These are phyloP conservation scores for Gastrolobium bilobum DNA, from an alignment of 306 rosid genomes.

Conservation along the genomic window DNA sequence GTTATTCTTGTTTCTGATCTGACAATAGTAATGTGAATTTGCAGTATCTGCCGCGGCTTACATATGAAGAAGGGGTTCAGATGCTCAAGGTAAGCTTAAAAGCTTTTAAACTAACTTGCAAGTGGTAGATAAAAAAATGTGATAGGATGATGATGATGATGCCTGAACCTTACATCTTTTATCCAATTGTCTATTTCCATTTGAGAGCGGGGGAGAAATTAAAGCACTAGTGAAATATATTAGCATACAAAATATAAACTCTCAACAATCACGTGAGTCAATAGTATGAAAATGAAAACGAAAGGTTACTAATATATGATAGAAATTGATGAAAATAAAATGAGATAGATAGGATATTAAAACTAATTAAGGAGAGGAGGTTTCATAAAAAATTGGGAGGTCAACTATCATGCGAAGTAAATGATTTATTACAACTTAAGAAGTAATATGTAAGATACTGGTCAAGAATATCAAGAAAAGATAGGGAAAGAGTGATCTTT, in stretches of 20 bases:
- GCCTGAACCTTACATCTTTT: too few relatives aligned
- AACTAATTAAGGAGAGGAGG: neutral
- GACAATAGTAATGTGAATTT: slow-evolving; percentile 41
- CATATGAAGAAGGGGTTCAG: slow-evolving; percentile 92
- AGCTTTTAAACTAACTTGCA: neutral
- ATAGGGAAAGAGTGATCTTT: too few relatives aligned
- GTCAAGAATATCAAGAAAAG: too few relatives aligned
- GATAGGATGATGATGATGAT: too few relatives aligned
- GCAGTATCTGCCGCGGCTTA: slow-evolving; percentile 90
- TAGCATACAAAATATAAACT: too few relatives aligned
- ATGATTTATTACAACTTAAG: neutral
- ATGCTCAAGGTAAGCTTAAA: slow-evolving; percentile 81
- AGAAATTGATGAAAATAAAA: slow-evolving; percentile 3
- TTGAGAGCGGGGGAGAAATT: too few relatives aligned
- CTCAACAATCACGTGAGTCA: too few relatives aligned
- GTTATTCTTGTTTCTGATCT: slow-evolving; percentile 46
- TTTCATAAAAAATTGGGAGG: neutral
- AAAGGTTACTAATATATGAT: neutral
- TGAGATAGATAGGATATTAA: neutral
- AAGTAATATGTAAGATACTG: too few relatives aligned
- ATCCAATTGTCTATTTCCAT: too few relatives aligned
- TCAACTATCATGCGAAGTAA: neutral
- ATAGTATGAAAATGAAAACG: neutral
- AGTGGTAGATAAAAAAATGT: neutral
- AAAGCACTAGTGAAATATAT: too few relatives aligned